Evolutionary conservation across 2,329 filamentous ascomycete species (phyloP).

Genomic region (Didymella arachidicola): DNA sequence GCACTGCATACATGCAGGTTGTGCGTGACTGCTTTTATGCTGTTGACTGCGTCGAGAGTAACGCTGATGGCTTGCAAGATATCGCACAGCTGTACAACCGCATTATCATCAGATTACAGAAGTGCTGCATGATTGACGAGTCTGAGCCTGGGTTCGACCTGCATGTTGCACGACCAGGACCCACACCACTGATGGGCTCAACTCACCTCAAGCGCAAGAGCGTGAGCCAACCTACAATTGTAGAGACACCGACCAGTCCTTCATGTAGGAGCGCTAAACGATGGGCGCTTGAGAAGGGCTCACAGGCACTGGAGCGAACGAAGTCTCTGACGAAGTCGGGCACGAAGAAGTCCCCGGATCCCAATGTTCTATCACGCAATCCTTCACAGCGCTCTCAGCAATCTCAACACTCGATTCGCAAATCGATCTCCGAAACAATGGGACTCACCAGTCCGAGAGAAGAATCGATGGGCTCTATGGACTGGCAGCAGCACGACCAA

Average conservation of each 20-base stretch:
- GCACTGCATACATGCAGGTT: conserved; percentile 77
- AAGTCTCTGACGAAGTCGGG: conserved; percentile 42
- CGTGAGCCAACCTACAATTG: conserved; percentile 34
- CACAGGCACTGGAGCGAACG: conserved; percentile 45
- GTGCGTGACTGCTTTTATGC: conserved; percentile 75
- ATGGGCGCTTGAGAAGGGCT: conserved; percentile 48
- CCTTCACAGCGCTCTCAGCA: conserved; percentile 44
- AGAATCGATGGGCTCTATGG: conserved; percentile 36
- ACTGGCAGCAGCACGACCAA: conserved; percentile 36
- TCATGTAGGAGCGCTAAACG: conserved; percentile 48
- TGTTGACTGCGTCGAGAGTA: conserved; percentile 60
- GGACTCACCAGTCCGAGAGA: conserved; percentile 42
- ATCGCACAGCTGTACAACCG: conserved; percentile 50
- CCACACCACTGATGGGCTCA: conserved; percentile 30
- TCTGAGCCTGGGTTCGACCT: conserved; percentile 44
- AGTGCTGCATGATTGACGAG: conserved; percentile 52
- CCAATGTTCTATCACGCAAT: conserved; percentile 36
- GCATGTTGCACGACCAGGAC: conserved; percentile 35
- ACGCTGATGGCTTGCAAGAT: conserved; percentile 42
- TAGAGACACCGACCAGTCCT: conserved; percentile 40
- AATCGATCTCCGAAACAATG: conserved; percentile 44
- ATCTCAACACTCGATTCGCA: conserved; percentile 45
- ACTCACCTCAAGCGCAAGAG: conserved; percentile 46
- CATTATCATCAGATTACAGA: conserved; percentile 55
- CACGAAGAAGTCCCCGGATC: conserved; percentile 40